Base-by-base conservation (phyloP, 257 asterid genomes). In the Rauvolfia tetraphylla region DNA sequence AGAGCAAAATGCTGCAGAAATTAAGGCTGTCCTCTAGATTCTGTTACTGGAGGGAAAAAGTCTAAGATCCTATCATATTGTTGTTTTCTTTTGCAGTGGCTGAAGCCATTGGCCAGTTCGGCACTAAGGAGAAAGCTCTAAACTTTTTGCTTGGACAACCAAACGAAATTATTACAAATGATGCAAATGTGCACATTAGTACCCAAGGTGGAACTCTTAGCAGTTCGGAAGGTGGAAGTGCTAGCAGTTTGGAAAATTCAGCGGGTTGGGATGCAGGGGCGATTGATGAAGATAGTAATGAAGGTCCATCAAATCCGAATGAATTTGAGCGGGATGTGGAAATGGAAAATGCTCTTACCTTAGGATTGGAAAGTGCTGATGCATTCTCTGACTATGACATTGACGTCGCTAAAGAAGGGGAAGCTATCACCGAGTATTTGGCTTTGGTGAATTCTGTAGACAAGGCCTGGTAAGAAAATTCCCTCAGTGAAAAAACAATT, bases 361-460 rank as follows among this genome's bases (percentile, higher is more conserved):
- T 70, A 15, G 97, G 86, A 68, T 78, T 95, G 84, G 87, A 84
- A 14, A 81, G 80, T 25, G 83, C 89, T 33, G 97, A 95, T 83
- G 92, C 94, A 41, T 92, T 84, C 75, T 88, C 97, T 0, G 98
- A 92, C 82, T 95, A 92, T 48, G 98, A 95, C 81, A 86, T 92
- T 25, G 94, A 92, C 53, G 89, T 92, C 44, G 81, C 85, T 0
- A 87, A 86, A 82, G 98, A 92, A 91, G 99, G 98, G 56, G 98
- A 95, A 87, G 96, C 98, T 53, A 88, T 95, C 57, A 77, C 72
- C 1, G 92, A 92, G 85, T 95, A 92, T 72, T 61, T 95, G 77
- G 90, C 96, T 79, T 72, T 90, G 81, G 80, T 92, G 8, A 77
- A 38, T 72, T 75, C 90, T 74, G 82, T 86, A 44, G 54, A 23